Conservation (phyloP, 345 rosid genomes). For the Syzygium aqueum region DNA sequence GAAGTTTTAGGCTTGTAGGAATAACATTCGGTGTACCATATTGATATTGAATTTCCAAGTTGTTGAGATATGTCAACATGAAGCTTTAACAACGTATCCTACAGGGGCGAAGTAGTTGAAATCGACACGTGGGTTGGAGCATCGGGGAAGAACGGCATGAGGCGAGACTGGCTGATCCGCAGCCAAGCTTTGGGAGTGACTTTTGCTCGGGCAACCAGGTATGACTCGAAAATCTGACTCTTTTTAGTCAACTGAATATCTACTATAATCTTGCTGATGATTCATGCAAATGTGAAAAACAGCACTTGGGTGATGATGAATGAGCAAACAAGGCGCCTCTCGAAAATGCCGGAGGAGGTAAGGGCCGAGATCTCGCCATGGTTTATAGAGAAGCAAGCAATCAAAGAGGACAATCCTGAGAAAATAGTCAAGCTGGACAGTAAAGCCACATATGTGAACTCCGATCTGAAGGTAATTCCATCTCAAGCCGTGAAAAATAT, state of each 20-base stretch:
- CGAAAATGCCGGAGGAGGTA: constrained; percentile 61
- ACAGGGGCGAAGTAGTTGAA: constrained; percentile 63
- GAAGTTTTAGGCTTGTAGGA: neutral
- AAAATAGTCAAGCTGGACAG: constrained; percentile 44
- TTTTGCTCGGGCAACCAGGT: constrained; percentile 59
- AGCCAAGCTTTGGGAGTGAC: constrained; percentile 55
- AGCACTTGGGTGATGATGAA: constrained; percentile 82
- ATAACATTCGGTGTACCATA: neutral
- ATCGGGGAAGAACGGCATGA: constrained; percentile 67
- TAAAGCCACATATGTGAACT: constrained; percentile 40
- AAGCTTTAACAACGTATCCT: neutral
- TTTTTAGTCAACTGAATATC: neutral
- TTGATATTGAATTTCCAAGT: neutral
- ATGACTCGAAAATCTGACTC: neutral
- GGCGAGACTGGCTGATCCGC: constrained; percentile 58
- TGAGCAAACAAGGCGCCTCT: constrained; percentile 52
- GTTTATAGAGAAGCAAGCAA: constrained; percentile 54
- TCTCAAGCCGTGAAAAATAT: neutral
- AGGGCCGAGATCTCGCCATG: constrained; percentile 55
- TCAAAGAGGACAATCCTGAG: constrained; percentile 42
- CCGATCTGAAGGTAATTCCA: constrained; percentile 39
- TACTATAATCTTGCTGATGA: neutral
- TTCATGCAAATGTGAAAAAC: constrained; percentile 2
- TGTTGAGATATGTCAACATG: neutral
- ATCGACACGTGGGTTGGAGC: constrained; percentile 73